Evolutionary conservation across 2,329 filamentous ascomycete genomes (phyloP).

Genomic region (Tolypocladium guangdongense): DNA sequence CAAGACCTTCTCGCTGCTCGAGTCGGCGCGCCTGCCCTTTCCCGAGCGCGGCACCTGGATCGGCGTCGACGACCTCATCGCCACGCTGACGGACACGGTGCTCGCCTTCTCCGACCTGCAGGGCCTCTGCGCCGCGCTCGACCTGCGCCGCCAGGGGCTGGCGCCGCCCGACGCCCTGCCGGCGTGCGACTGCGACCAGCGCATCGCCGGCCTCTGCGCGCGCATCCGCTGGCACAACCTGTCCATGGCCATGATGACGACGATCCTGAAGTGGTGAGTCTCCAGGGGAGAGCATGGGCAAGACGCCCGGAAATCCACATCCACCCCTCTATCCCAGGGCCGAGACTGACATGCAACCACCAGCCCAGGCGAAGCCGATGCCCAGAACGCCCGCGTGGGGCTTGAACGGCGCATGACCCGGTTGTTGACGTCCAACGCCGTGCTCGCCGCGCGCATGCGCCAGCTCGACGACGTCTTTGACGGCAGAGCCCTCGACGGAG

Average conservation of each 20-base stretch:
- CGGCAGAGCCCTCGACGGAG: slow-evolving; percentile 6
- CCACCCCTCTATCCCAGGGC: no score
- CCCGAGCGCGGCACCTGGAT: slow-evolving; percentile 25
- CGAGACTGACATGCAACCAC: background rate
- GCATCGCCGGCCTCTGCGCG: slow-evolving; percentile 17
- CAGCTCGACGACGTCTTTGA: slow-evolving; percentile 12
- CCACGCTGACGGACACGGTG: slow-evolving; percentile 23
- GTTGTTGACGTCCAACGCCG: slow-evolving; percentile 22
- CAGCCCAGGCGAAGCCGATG: slow-evolving; percentile 24
- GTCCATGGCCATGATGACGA: slow-evolving; percentile 29
- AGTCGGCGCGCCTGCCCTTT: slow-evolving; percentile 20
- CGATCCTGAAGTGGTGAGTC: slow-evolving; percentile 26
- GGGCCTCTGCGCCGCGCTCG: slow-evolving; percentile 13
- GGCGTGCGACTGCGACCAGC: slow-evolving; percentile 12
- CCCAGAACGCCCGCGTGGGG: slow-evolving; percentile 22
- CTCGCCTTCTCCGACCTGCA: slow-evolving; percentile 23
- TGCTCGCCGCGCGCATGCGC: slow-evolving; percentile 20
- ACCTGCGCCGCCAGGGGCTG: background rate
- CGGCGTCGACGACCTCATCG: slow-evolving; percentile 21
- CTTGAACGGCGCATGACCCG: slow-evolving; percentile 22
- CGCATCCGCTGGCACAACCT: slow-evolving; percentile 26
- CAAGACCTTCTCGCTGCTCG: slow-evolving; percentile 22
- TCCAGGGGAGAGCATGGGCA: background rate
- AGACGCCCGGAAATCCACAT: background rate
- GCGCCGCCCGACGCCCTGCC: slow-evolving; percentile 1